These are phyloP conservation scores for Calonectria henricotiae DNA, from an alignment of 2,329 filamentous ascomycete genomes.

Conservation along the genomic window DNA sequence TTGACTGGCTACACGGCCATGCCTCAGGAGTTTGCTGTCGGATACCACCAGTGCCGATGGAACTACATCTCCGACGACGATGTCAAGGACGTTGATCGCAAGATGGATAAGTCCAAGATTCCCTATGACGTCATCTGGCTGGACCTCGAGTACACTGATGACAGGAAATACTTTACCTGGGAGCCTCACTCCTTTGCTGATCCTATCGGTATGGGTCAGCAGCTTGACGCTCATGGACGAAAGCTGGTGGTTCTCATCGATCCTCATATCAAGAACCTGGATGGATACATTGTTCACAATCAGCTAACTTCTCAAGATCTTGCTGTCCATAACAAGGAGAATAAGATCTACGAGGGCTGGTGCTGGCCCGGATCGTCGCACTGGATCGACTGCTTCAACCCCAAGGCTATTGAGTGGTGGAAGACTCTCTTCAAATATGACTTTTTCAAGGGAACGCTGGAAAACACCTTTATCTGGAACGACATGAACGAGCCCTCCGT, in stretches of 20 bases:
- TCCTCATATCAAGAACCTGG: constrained; percentile 96
- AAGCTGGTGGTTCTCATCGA: constrained; percentile 97
- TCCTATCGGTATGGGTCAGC: constrained; percentile 89
- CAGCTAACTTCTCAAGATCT: constrained; percentile 89
- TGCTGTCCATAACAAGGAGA: constrained; percentile 91
- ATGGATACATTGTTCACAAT: constrained; percentile 82
- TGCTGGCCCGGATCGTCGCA: constrained; percentile 98
- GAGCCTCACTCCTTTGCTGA: constrained; percentile 91
- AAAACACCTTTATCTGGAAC: constrained; percentile 97
- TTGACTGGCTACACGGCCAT: constrained; percentile 93
- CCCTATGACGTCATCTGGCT: constrained; percentile 99
- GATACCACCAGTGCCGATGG: constrained; percentile 98
- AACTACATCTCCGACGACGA: constrained; percentile 99
- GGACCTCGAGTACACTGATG: constrained; percentile 97
- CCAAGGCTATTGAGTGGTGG: constrained; percentile 95
- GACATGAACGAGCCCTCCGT: constrained; percentile 99
- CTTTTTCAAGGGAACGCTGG: constrained; percentile 86
- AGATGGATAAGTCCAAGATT: constrained; percentile 95
- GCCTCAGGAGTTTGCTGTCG: constrained; percentile 92
- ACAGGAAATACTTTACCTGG: constrained; percentile 99
- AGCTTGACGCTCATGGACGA: constrained; percentile 86
- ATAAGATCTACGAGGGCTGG: constrained; percentile 93
- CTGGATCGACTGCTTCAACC: constrained; percentile 97
- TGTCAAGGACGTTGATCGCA: constrained; percentile 95
- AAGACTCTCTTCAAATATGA: constrained; percentile 89